Conservation (phyloP, 805 yeast species). For the Clavispora carvajalis region DNA sequence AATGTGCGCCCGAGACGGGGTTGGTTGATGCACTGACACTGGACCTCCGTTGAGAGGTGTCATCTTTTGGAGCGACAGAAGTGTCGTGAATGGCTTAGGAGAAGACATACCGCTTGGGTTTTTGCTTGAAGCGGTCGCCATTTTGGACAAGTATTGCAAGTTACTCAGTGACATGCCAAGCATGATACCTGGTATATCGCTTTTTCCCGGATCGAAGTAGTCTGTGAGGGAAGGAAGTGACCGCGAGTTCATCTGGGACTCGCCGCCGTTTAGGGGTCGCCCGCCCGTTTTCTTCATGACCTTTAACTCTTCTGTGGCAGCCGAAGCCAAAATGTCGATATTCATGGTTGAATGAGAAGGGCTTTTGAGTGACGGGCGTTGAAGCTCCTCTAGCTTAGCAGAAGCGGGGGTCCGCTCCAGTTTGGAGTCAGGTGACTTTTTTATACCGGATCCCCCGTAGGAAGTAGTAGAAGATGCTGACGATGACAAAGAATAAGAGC, state of each 20-base stretch:
- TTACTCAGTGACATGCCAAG: slow-evolving; percentile 15
- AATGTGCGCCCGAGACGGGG: slow-evolving; percentile 14
- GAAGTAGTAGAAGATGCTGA: not conserved
- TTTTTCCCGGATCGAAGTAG: slow-evolving; percentile 30
- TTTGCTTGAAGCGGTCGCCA: slow-evolving; percentile 27
- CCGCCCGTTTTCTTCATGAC: slow-evolving; percentile 27
- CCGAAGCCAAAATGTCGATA: slow-evolving; percentile 48
- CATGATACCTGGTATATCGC: slow-evolving; percentile 8
- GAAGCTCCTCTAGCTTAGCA: slow-evolving; percentile 3
- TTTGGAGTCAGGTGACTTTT: not conserved
- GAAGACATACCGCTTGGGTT: slow-evolving; percentile 13
- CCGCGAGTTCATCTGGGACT: slow-evolving; percentile 30
- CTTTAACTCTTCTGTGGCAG: slow-evolving; percentile 51
- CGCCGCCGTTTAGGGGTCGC: slow-evolving; percentile 6
- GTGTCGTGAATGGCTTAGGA: slow-evolving; percentile 29
- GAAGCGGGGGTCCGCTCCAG: not conserved
- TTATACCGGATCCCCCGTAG: not conserved
- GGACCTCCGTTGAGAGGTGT: slow-evolving; percentile 33
- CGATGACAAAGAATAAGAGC: not conserved
- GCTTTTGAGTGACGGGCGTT: not conserved
- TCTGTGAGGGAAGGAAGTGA: slow-evolving; percentile 50
- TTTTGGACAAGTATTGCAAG: slow-evolving; percentile 35
- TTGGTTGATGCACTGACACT: slow-evolving; percentile 9
- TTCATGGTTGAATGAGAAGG: slow-evolving; percentile 23
- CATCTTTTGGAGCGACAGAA: slow-evolving; percentile 55